Base-by-base conservation (phyloP, 495 filamentous ascomycete genomes). In the Aspergillus indologenus region DNA sequence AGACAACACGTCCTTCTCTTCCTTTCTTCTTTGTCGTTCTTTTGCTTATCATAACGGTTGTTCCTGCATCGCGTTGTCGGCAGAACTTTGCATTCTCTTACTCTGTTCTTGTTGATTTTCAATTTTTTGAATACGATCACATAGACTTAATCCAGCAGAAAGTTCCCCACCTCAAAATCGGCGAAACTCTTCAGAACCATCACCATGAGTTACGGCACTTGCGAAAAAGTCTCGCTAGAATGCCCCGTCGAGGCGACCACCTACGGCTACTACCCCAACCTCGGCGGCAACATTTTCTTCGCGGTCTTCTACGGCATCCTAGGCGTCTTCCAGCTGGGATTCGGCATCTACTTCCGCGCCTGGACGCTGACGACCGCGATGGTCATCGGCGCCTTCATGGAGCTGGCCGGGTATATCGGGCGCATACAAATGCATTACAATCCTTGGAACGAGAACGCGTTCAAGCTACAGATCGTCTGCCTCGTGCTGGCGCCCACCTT, bases 381-480 rank as follows among this genome's bases (percentile, higher is more conserved):
- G 7, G 68, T 71, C 0, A 62, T 77, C 0, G 85, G 84, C 14
- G 74, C 78, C 14, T 34, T 73, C 1, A 73, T 77, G 61, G 75
- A 80, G 65, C 68, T 74, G 58, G 70, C 72, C 57, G 85, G 86
- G 61, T 89, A 89, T 68, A 71, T 81, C 14, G 83, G 84, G 20
- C 81, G 86, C 40, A 72, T 87, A 40, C 67, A 83, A 6, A 79
- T 90, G 61, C 63, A 82, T 67, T 34, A 64, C 50, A 89, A 89
- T 69, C 85, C 85, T 0, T 88, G 82, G 83, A 74, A 79, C 63
- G 60, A 67, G 0, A 56, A 65, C 53, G 85, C 81, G 9, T 89
- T 88, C 68, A 79, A 88, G 66, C 79, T 86, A 29, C 86, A 89
- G 49, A 87, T 89, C 61, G 81, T 83, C 66, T 84, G 84, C 66